Conservation (phyloP, 1,284 basidiomycete species). For the Sphaerobolus stellatus region DNA sequence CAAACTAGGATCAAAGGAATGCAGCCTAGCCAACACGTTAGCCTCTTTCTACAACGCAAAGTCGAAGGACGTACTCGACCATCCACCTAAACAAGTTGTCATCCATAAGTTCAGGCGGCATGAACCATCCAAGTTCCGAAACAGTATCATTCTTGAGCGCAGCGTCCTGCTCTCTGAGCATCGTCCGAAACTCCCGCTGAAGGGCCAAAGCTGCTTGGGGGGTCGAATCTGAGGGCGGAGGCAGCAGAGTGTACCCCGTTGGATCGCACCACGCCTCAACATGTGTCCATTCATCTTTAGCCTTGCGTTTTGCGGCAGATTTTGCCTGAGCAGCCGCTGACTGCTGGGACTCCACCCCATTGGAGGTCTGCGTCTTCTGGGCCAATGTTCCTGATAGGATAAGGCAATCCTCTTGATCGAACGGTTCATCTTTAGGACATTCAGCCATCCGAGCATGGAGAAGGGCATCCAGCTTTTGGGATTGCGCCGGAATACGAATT, state of each 20-base stretch:
- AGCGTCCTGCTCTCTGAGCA: conserved; percentile 55
- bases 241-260: conserved; percentile 46
- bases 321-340: conserved; percentile 19
- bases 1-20: conserved; percentile 56
- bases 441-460: conserved; percentile 41
- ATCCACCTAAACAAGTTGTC: conserved; percentile 71
- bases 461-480: conserved; percentile 47
- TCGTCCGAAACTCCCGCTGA: conserved; percentile 52
- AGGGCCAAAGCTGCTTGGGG: conserved; percentile 51
- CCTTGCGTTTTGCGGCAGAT: conserved; percentile 13
- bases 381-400: neutral
- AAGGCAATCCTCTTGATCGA: conserved; percentile 52
- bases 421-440: conserved; percentile 32
- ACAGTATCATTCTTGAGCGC: conserved; percentile 38
- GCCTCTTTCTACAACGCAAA: neutral
- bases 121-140: conserved; percentile 60
- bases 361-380: neutral
- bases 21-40: no score
- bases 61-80: conserved; percentile 38
- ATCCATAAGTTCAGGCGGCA: conserved; percentile 54
- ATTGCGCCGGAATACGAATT: conserved; percentile 55
- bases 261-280: conserved; percentile 47
- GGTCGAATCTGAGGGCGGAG: conserved; percentile 52
- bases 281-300: conserved; percentile 52
- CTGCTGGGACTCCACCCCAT: neutral